A percentile compares a stretch with the other conserved stretches of the same genome.
phyloP scores from a whole-genome alignment of 495 filamentous ascomycete species.

The Tricharina praecox region DNA sequence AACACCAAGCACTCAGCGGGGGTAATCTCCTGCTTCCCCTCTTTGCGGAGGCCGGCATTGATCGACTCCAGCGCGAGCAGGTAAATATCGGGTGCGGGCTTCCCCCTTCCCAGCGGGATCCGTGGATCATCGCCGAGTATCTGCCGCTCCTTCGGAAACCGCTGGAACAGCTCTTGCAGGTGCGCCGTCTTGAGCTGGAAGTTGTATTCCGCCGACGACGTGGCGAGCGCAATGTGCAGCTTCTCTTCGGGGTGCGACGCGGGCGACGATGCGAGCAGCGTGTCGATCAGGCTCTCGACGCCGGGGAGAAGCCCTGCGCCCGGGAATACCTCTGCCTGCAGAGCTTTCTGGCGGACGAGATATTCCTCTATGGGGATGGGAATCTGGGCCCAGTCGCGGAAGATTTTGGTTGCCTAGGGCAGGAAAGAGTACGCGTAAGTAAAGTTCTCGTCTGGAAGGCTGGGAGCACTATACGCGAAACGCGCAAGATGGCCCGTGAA shows the following conservation, averaged over 20 bases:
- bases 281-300: conserved; percentile 47
- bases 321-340: conserved; percentile 60
- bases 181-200: conserved; percentile 68
- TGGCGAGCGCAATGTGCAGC: conserved; percentile 74
- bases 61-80: conserved; percentile 69
- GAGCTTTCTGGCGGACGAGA: conserved; percentile 34
- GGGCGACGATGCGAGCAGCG: conserved; percentile 30
- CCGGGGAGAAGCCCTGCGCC: conserved; percentile 60
- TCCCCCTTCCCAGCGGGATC: conserved; percentile 64
- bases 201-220: conserved; percentile 51
- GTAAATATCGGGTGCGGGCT: conserved; percentile 92
- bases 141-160: conserved; percentile 48
- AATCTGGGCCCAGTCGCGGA: conserved; percentile 73
- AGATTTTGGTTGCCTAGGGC: conserved; percentile 40
- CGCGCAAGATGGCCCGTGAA: too few species aligned
- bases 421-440: too few species aligned
- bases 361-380: conserved; percentile 55
- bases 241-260: conserved; percentile 26
- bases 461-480: too few species aligned
- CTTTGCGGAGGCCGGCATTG: conserved; percentile 46
- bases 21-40: conserved; percentile 48
- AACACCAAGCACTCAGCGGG: conserved; percentile 91
- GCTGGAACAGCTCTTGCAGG: conserved; percentile 50
- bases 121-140: conserved; percentile 77
- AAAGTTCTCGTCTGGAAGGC: too few species aligned